Evolutionary conservation across 768 basidiomycete species (phyloP).

Genomic region (Daedaleopsis nitida): DNA sequence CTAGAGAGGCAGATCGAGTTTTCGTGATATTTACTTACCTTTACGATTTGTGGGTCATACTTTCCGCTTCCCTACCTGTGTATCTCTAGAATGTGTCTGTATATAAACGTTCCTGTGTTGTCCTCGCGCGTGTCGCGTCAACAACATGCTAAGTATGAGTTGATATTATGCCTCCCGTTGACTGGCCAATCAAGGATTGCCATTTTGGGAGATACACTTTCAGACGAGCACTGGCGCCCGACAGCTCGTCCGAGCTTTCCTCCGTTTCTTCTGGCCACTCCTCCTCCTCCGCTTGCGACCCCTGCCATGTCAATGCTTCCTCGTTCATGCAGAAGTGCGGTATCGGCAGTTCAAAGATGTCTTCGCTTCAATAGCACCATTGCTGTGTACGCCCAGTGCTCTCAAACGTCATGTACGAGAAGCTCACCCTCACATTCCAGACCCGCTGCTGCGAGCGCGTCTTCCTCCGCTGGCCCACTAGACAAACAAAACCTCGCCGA

Average conservation of each 20-base stretch:
- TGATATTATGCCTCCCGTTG: too few relatives aligned
- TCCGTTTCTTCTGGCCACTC: neutral
- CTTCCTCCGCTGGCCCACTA: neutral
- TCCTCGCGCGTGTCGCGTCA: too few relatives aligned
- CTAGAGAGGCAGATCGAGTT: constrained; percentile 17
- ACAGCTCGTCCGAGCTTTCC: neutral
- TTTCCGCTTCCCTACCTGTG: too few relatives aligned
- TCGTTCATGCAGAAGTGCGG: neutral
- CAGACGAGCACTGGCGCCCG: too few relatives aligned
- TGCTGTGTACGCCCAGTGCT: neutral
- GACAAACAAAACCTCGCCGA: constrained; percentile 29
- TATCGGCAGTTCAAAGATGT: neutral
- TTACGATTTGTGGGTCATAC: too few relatives aligned
- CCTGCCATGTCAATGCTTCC: neutral
- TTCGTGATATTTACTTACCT: neutral
- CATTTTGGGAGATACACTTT: neutral
- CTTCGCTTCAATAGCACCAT: neutral
- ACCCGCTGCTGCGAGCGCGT: constrained; percentile 4
- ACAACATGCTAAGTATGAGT: too few relatives aligned
- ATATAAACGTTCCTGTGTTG: too few relatives aligned
- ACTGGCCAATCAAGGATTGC: neutral
- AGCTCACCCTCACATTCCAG: neutral
- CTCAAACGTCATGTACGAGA: neutral
- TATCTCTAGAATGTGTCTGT: too few relatives aligned
- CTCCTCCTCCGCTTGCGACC: neutral